Base-by-base conservation (phyloP, 371 early-diverging fungal genomes). In the Phascolomyces articulosus region DNA sequence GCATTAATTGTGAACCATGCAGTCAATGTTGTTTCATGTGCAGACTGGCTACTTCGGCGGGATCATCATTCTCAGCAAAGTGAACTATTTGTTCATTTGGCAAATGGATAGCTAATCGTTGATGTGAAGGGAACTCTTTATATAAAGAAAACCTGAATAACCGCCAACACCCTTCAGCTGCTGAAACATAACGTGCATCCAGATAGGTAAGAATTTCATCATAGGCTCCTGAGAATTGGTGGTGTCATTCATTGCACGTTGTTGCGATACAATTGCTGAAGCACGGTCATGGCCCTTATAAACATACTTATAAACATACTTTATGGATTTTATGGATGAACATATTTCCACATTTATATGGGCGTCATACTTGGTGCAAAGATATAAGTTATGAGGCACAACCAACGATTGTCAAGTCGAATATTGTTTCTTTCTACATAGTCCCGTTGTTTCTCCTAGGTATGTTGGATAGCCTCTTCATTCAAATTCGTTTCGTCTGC, bases 331-430 rank as follows among this genome's bases (percentile, higher is more conserved):
- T 18, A 75, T 60, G 26, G 21, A 20, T 23, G 60, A 26, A 0
- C 78, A 78, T 0, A 72, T 60, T 56, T 82, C 76, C 1, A 82
- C 74, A 55, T 82, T 75, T 27, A 78, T 75, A 55, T 79, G 73
- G 0, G 75, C 72, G 34, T 74, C 64, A 65, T 75, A 82, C 60
- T 77, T 82, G 0, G 72, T n/a, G n/a, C n/a, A n/a, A n/a, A n/a
- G n/a, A n/a, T n/a, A n/a, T n/a, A n/a, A n/a, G n/a, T n/a, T n/a
- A 34, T 82, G 57, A 2, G 75, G 77, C 2, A 77, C 69, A 27
- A 74, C 62, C 70, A 74, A 13, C 61, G 6, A 55, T 78, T 78
- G 40, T 74, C 49, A 58, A 31, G 3, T 6, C 16, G 4, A 51
- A 4, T 65, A n/a, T n/a, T n/a, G 27, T 0, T 11, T 21, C 8